Evolutionary conservation across 2,329 filamentous ascomycete species (phyloP), one percentile per base, ranked within the genome.

Genomic region (Arthrobotrys sinensis): DNA sequence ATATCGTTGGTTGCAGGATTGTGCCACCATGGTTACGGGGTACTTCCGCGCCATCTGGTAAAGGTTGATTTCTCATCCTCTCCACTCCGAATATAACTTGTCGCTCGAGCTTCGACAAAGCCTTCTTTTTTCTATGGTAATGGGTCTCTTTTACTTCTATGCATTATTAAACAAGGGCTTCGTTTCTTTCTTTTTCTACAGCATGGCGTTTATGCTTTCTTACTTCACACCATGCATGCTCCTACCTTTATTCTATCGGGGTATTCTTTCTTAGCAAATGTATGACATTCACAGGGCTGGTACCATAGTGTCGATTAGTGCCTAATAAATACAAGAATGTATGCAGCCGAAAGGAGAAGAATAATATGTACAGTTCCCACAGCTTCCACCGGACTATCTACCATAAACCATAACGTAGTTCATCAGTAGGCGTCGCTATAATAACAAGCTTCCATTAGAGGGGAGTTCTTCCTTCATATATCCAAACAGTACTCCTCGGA

Each of bases 291-390:
- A 36, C 10, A 24, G 16, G 48, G 48, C 32, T 16, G 62, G 66
- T 53, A 55, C 52, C 62, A 67, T 67, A 60, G 75, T 68, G 67
- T 72, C 67, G 75, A 72, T 64, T 67, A 66, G 70, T 71, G 71
- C 67, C 34, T 78, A 72, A 38, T 72, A 72, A 48, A 72, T 78
- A 72, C 62, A 78, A 28, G 40, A 68, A 67, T 55, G 52, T 68
- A 57, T 69, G 50, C 45, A 64, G 24, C 46, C 53, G 28, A 36
- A 46, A 36, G 38, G 66, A 65, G 57, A 60, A 71, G 46, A 62
- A 66, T 71, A 72, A 77, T 78, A 78, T 78, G 52, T 78, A 78
- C 75, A 78, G 48, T 55, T 64, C 53, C 62, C 40, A 28, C 16
- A 67, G 48, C 65, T 46, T 40, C 57, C 21, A 32, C 48, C 2